Conservation (phyloP, 2,329 filamentous ascomycete genomes). For the Thelonectria rubi region DNA sequence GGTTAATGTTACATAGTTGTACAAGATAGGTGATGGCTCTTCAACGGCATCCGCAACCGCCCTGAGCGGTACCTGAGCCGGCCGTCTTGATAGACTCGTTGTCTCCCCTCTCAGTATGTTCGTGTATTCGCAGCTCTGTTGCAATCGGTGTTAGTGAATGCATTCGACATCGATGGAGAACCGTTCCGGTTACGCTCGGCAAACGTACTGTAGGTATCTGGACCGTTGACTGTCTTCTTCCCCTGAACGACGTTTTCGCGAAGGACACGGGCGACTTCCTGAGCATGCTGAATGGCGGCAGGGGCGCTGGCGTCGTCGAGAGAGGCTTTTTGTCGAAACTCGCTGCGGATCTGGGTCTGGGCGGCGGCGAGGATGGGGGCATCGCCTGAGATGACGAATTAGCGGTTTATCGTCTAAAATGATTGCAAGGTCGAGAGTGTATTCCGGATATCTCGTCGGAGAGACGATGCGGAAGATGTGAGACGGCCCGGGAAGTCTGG, state of each 20-base stretch:
- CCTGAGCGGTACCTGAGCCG: slow-evolving; percentile 46
- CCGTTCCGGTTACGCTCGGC: neutral
- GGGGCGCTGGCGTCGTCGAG: slow-evolving; percentile 65
- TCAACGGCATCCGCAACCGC: slow-evolving; percentile 46
- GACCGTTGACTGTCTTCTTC: slow-evolving; percentile 54
- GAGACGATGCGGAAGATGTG: neutral
- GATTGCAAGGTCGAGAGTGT: neutral
- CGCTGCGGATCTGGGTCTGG: slow-evolving; percentile 73
- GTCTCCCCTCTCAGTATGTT: slow-evolving; percentile 89
- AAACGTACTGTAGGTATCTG: slow-evolving; percentile 68
- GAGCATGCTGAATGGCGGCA: slow-evolving; percentile 77
- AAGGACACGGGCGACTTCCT: slow-evolving; percentile 83
- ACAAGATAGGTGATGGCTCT: slow-evolving; percentile 31
- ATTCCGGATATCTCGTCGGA: neutral
- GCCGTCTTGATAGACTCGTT: slow-evolving; percentile 87
- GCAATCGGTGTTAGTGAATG: slow-evolving; percentile 6
- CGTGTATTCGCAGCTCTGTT: slow-evolving; percentile 85
- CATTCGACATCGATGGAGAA: neutral
- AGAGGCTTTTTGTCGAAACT: slow-evolving; percentile 74
- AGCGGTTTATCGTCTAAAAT: neutral
- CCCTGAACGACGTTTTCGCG: slow-evolving; percentile 91
- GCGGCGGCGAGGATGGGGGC: slow-evolving; percentile 73
- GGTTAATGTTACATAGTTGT: slow-evolving; percentile 44
- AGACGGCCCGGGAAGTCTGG: neutral
- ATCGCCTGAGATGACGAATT: slow-evolving; percentile 68